phyloP scores from a whole-genome alignment of 2,329 filamentous ascomycete species.

The Ceratocystis cacaofunesta region DNA sequence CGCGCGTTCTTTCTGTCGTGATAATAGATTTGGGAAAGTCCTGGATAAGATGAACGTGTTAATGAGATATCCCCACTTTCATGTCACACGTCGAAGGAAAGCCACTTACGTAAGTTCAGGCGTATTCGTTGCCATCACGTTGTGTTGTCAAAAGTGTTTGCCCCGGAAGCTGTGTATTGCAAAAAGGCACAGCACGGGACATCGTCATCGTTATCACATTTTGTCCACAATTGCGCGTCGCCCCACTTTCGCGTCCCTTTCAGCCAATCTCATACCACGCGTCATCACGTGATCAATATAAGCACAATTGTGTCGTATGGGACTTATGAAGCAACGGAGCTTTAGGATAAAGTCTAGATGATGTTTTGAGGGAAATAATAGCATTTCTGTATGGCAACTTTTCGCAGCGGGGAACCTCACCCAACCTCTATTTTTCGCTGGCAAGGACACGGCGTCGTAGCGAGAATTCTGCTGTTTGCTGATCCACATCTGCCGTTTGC shows the following conservation, averaged over 20 bases:
- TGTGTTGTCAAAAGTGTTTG: background rate
- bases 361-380: background rate
- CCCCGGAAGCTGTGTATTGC: background rate
- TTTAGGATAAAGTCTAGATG: background rate
- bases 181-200: background rate
- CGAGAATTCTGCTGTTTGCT: background rate
- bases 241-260: constrained; percentile 13
- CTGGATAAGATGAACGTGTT: background rate
- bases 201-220: background rate
- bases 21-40: constrained; percentile 12
- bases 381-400: background rate
- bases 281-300: constrained; percentile 15
- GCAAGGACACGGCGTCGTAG: background rate
- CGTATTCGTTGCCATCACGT: background rate
- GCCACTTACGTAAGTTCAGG: background rate
- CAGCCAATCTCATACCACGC: background rate
- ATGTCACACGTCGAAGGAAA: background rate
- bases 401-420: too few relatives aligned
- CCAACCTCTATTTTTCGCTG: background rate
- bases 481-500: background rate
- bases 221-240: background rate
- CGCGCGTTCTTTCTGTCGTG: constrained; percentile 11
- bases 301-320: too few relatives aligned
- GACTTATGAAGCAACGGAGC: too few relatives aligned
- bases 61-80: background rate